Percentiles rank a stretch among this genome's conserved stretches.
These are phyloP conservation scores for Kurtzmaniella quercitrusa DNA, from an alignment of 1,139 yeast species.

Conservation along the genomic window DNA sequence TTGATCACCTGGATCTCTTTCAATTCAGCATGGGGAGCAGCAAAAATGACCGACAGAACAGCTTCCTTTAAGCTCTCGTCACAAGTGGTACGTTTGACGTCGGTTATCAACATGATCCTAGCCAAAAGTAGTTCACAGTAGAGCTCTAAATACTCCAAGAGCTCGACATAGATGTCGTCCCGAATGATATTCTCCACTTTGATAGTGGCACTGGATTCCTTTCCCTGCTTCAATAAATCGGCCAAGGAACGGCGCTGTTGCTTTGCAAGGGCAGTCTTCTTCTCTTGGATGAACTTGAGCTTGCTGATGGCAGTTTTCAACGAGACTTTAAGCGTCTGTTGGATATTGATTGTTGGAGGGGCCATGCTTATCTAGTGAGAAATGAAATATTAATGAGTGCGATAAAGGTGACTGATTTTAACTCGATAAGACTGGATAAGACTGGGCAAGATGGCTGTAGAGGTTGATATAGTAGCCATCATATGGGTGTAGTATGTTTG, in stretches of 20 bases:
- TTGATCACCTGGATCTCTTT: constrained; percentile 63
- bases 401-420: too few species aligned
- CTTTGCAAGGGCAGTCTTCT: constrained; percentile 76
- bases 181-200: constrained; percentile 83
- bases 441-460: too few species aligned
- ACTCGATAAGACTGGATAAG: too few species aligned
- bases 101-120: constrained; percentile 56
- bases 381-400: not conserved
- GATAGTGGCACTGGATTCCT: constrained; percentile 79
- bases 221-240: constrained; percentile 62
- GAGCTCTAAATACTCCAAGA: constrained; percentile 74
- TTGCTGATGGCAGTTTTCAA: constrained; percentile 80
- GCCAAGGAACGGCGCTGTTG: constrained; percentile 78
- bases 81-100: constrained; percentile 33
- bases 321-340: constrained; percentile 57
- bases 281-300: constrained; percentile 74
- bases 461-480: too few species aligned
- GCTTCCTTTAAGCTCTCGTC: constrained; percentile 74
- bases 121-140: constrained; percentile 84
- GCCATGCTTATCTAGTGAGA: constrained; percentile 8
- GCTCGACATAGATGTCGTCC: constrained; percentile 79
- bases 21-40: constrained; percentile 71
- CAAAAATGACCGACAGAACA: constrained; percentile 61
- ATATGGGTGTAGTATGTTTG: too few species aligned
- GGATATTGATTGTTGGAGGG: constrained; percentile 28